These are phyloP conservation scores for Boletales sp. DNA, from an alignment of 768 basidiomycete genomes.

Conservation along the genomic window DNA sequence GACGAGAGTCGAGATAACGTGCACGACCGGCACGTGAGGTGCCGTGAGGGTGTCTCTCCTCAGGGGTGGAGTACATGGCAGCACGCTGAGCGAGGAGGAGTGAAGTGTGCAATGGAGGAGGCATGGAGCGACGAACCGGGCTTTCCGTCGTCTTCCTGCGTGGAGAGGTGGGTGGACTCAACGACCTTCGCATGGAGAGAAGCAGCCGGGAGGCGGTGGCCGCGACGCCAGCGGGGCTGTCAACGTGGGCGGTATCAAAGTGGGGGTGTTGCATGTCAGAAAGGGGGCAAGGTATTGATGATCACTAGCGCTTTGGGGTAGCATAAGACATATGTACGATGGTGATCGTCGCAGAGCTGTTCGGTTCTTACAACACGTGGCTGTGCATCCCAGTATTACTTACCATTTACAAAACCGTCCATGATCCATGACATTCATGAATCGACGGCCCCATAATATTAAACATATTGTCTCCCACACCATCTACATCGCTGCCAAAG, in stretches of 20 bases:
- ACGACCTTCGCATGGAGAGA: slow-evolving; percentile 29
- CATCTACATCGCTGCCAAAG: too few relatives aligned
- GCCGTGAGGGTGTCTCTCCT: slow-evolving; percentile 32
- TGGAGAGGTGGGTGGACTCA: slow-evolving; percentile 18
- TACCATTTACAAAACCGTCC: too few relatives aligned
- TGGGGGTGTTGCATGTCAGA: slow-evolving; percentile 12
- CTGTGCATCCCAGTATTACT: not conserved
- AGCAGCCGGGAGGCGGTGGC: slow-evolving; percentile 28
- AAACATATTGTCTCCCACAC: too few relatives aligned
- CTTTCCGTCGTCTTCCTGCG: slow-evolving; percentile 17
- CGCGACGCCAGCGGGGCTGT: slow-evolving; percentile 7
- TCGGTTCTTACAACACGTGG: not conserved
- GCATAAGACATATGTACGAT: too few relatives aligned
- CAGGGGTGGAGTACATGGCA: slow-evolving; percentile 42
- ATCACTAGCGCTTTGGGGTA: too few relatives aligned
- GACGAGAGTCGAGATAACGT: slow-evolving; percentile 44
- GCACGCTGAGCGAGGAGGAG: slow-evolving; percentile 17
- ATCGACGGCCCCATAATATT: too few relatives aligned
- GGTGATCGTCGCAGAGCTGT: too few relatives aligned
- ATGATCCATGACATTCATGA: too few relatives aligned
- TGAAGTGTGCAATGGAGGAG: slow-evolving; percentile 6
- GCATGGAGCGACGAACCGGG: slow-evolving; percentile 14
- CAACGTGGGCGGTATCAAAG: slow-evolving; percentile 4
- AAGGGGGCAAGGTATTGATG: slow-evolving; percentile 1
- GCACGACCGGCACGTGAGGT: slow-evolving; percentile 35